Conservation (phyloP, 495 filamentous ascomycete genomes). For the Patellaria atrata region DNA sequence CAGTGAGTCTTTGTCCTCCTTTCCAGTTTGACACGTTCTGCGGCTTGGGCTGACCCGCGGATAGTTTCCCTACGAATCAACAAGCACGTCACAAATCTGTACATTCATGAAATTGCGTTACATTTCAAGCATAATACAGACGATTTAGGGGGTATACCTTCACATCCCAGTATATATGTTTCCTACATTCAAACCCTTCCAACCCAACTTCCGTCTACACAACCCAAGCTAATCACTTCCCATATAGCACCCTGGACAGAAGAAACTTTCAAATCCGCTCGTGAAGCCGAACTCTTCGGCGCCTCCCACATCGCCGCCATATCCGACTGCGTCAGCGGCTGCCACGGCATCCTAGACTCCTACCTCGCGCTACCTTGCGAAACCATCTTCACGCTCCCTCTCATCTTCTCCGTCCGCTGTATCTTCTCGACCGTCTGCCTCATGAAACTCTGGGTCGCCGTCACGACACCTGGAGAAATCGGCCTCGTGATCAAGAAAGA, state of each 20-base stretch:
- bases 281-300: slow-evolving; percentile 15
- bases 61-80: slow-evolving; percentile 42
- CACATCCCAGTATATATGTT: no score
- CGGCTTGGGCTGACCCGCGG: slow-evolving; percentile 10
- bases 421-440: slow-evolving; percentile 73
- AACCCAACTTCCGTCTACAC: slow-evolving; percentile 28
- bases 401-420: slow-evolving; percentile 61
- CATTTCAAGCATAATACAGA: slow-evolving; percentile 55
- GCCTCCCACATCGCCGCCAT: slow-evolving; percentile 55
- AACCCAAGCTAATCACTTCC: no score
- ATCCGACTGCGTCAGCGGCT: slow-evolving; percentile 52
- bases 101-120: slow-evolving; percentile 77
- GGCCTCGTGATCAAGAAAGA: slow-evolving; percentile 63
- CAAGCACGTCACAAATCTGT: slow-evolving; percentile 55
- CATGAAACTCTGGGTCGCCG: slow-evolving; percentile 76
- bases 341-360: slow-evolving; percentile 59
- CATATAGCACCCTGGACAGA: slow-evolving; percentile 13
- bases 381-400: slow-evolving; percentile 55
- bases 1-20: slow-evolving; percentile 16
- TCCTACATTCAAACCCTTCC: slow-evolving; percentile 37
- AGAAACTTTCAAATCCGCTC: slow-evolving; percentile 8
- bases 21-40: no score
- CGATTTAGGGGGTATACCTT: slow-evolving; percentile 43
- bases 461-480: slow-evolving; percentile 51
- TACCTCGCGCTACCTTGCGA: slow-evolving; percentile 47